Conservation (phyloP, 1,284 basidiomycete species). For the Ustilago sp. region DNA sequence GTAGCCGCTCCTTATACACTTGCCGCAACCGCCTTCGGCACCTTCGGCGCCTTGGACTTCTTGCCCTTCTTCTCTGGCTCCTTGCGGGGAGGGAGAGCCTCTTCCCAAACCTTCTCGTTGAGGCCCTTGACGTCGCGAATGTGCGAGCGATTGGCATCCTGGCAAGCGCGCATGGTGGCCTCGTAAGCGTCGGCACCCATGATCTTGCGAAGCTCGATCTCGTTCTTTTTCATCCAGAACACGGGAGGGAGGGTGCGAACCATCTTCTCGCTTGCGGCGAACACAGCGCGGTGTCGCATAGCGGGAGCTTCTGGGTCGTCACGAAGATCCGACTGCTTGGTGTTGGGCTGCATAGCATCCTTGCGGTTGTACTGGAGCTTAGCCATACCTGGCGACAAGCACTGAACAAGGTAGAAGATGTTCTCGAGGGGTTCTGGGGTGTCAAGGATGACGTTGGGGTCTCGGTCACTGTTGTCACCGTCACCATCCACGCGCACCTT, state of each 20-base stretch:
- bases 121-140: conserved; percentile 61
- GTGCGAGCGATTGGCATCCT: conserved; percentile 50
- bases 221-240: conserved; percentile 66
- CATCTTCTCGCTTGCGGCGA: conserved; percentile 62
- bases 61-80: conserved; percentile 54
- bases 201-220: conserved; percentile 60
- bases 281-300: conserved; percentile 61
- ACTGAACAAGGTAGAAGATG: conserved; percentile 65
- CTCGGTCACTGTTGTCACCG: conserved; percentile 54
- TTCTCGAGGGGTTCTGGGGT: conserved; percentile 63
- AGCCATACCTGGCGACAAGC: conserved; percentile 61
- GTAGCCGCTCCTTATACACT: conserved; percentile 54
- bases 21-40: conserved; percentile 44
- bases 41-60: conserved; percentile 49
- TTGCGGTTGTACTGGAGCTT: conserved; percentile 58
- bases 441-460: conserved; percentile 62
- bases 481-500: conserved; percentile 63
- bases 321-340: conserved; percentile 58
- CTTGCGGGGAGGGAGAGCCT: conserved; percentile 50
- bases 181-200: conserved; percentile 59
- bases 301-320: conserved; percentile 60
- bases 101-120: conserved; percentile 65
- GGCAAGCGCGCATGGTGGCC: conserved; percentile 54
- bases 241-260: conserved; percentile 58
- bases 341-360: conserved; percentile 64